Percentiles rank a stretch among this genome's conserved stretches.
These are phyloP conservation scores for Mycena crocata DNA, from an alignment of 768 basidiomycete species.

Conservation along the genomic window DNA sequence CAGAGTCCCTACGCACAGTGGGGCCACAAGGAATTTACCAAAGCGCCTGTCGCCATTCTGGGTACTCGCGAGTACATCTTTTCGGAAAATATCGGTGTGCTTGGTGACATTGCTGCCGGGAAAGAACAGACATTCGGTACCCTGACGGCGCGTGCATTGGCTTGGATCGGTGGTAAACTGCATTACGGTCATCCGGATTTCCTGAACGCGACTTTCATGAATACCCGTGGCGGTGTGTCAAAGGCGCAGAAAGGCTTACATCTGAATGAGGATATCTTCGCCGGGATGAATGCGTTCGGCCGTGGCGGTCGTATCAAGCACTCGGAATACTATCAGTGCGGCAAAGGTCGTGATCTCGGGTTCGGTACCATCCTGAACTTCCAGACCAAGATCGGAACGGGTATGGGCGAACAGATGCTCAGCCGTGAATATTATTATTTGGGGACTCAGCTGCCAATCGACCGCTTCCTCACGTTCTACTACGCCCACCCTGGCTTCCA, in stretches of 20 bases:
- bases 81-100: slow-evolving; percentile 99
- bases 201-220: slow-evolving; percentile 98
- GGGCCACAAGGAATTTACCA: slow-evolving; percentile 93
- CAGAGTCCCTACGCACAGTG: slow-evolving; percentile 97
- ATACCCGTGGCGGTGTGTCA: slow-evolving; percentile 96
- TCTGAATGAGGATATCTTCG: slow-evolving; percentile 99
- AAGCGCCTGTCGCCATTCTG: slow-evolving; percentile 94
- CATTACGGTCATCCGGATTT: slow-evolving; percentile 99
- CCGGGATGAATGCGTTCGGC: slow-evolving; percentile 98
- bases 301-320: slow-evolving; percentile 99
- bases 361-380: slow-evolving; percentile 99
- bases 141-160: slow-evolving; percentile 92
- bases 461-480: slow-evolving; percentile 99
- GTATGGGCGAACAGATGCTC: slow-evolving; percentile 99
- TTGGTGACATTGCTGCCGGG: slow-evolving; percentile 98
- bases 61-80: slow-evolving; percentile 99
- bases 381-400: slow-evolving; percentile 99
- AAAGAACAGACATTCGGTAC: slow-evolving; percentile 99
- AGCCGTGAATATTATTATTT: slow-evolving; percentile 99
- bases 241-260: slow-evolving; percentile 99
- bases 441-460: slow-evolving; percentile 97
- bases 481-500: slow-evolving; percentile 99
- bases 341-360: slow-evolving; percentile 98
- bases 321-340: slow-evolving; percentile 99
- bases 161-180: slow-evolving; percentile 98